Base-by-base conservation (phyloP, 768 basidiomycete species). In the Pleurotus cornucopiae region DNA sequence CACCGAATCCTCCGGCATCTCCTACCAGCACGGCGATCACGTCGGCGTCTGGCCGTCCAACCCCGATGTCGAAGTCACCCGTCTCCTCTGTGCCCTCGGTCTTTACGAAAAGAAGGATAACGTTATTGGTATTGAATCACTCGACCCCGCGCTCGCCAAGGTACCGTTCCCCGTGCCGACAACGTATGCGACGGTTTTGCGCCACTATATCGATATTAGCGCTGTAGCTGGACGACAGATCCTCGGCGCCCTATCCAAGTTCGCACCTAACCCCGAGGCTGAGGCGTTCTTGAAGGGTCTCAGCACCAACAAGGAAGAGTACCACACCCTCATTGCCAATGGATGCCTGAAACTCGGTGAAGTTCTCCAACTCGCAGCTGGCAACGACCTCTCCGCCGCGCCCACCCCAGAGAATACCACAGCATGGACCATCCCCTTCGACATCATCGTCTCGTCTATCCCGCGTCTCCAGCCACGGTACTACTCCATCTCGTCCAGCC, bases 11-110 rank as follows among this genome's bases (percentile, higher is more conserved):
- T 94, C 94, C 43, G 95, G 95, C 39, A 91, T 98, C 65, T 92
- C 88, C n/a, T 99, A 99, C 71, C 96, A 98, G 69, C 94, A 98
- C 58, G 97, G 97, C 54, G 97, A 99, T 69, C 97, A 99, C 66
- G 86, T 97, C 61, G 97, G 94, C 57, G 83, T 99, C 53, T 99
- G 96, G 96, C 96, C 97, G 11, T 84, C 86, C 56, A 99, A 99
- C 73, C 83, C 96, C 6, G 92, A 97, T 59, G 69, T 86, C 46
- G 95, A 98, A 65, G 94, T 98, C 44, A 85, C 91, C 53, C 88
- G 95, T 55, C 82, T 97, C 21, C 81, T 99, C 16, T 87, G 83
- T 59, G 82, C 88, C 40, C 86, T 99, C 47, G 96, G 94, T 21
- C 79, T 99, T 9, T 78, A 80, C 61, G 79, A 87, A 58, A 91